Evolutionary conservation across 2,329 filamentous ascomycete genomes (phyloP).

Genomic region (Gliomastix tumulicola): DNA sequence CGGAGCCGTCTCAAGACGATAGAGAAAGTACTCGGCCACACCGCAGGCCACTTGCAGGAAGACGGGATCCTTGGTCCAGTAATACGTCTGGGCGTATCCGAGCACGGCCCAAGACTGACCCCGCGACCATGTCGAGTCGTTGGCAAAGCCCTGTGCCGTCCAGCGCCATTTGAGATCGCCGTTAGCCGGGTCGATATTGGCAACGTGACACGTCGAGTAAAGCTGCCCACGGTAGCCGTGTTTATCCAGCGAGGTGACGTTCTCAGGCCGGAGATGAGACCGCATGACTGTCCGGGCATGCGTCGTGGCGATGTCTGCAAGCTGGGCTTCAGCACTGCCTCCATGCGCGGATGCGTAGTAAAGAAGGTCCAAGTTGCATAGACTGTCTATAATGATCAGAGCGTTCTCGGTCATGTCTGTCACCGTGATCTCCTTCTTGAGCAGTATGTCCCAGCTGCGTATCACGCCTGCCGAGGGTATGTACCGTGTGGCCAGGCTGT

Average conservation of each 20-base stretch:
- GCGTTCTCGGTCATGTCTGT: conserved; percentile 3
- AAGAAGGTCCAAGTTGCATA: conserved; percentile 33
- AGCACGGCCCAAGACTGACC: conserved; percentile 42
- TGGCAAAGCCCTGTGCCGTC: conserved; percentile 37
- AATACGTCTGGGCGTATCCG: conserved; percentile 37
- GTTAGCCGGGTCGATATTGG: conserved; percentile 29
- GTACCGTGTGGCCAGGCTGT: conserved; percentile 33
- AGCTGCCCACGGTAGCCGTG: conserved; percentile 8
- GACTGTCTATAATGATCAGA: conserved; percentile 16
- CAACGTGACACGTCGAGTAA: conserved; percentile 33
- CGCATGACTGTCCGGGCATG: conserved; percentile 31
- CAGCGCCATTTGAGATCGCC: conserved; percentile 28
- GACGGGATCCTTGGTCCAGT: conserved; percentile 30
- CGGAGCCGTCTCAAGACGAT: conserved; percentile 20
- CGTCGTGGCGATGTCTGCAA: conserved; percentile 23
- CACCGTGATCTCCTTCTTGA: conserved; percentile 18
- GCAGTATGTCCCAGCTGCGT: conserved; percentile 37
- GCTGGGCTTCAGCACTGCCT: conserved; percentile 8
- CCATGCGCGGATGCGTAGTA: conserved; percentile 19
- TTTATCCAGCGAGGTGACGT: conserved; percentile 7
- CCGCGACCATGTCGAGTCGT: conserved; percentile 36
- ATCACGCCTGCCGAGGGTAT: conserved; percentile 32
- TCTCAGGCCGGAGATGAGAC: conserved; percentile 28
- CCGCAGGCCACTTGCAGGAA: conserved; percentile 33
- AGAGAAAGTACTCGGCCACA: conserved; percentile 38